Percentiles rank a stretch among this genome's conserved stretches.
phyloP scores from a whole-genome alignment of 306 rosid species.

The Inga oerstediana region DNA sequence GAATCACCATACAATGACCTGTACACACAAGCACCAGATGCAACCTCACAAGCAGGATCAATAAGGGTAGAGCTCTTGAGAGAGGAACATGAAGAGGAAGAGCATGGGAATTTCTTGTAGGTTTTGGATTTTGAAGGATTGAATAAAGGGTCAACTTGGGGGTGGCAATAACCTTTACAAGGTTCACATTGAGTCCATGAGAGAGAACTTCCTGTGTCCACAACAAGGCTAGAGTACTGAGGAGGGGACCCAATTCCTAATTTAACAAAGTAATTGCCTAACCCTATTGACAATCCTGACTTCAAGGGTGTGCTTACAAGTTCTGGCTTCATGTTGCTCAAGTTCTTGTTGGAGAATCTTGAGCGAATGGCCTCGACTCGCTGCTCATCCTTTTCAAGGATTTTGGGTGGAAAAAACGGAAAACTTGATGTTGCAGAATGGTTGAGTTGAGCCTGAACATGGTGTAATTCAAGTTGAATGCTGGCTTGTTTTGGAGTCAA shows the following conservation, averaged over 20 bases:
- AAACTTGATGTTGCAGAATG: constrained; percentile 35
- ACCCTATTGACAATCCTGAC: constrained; percentile 50
- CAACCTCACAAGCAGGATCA: constrained; percentile 47
- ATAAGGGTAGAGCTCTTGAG: constrained; percentile 54
- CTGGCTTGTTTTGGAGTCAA: constrained; percentile 32
- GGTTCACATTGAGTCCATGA: constrained; percentile 76
- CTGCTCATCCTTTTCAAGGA: constrained; percentile 46
- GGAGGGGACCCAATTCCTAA: constrained; percentile 65
- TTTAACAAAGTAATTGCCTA: constrained; percentile 64
- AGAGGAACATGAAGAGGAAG: constrained; percentile 47
- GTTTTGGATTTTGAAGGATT: constrained; percentile 50
- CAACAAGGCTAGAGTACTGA: constrained; percentile 47
- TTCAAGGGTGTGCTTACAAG: constrained; percentile 46
- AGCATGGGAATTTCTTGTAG: constrained; percentile 46
- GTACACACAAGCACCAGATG: constrained; percentile 46
- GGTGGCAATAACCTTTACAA: constrained; percentile 52
- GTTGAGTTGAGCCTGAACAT: constrained; percentile 30
- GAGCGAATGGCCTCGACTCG: constrained; percentile 44
- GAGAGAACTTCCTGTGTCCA: constrained; percentile 73
- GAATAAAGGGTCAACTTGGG: constrained; percentile 58
- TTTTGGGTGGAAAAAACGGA: constrained; percentile 29
- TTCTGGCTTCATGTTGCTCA: constrained; percentile 11
- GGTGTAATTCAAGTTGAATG: constrained; percentile 42
- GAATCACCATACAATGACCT: constrained; percentile 56
- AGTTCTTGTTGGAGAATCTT: constrained; percentile 25